Percentiles rank a stretch among this genome's conserved stretches.
phyloP scores from a whole-genome alignment of 441 rosid species.

The Erodium texanum region DNA sequence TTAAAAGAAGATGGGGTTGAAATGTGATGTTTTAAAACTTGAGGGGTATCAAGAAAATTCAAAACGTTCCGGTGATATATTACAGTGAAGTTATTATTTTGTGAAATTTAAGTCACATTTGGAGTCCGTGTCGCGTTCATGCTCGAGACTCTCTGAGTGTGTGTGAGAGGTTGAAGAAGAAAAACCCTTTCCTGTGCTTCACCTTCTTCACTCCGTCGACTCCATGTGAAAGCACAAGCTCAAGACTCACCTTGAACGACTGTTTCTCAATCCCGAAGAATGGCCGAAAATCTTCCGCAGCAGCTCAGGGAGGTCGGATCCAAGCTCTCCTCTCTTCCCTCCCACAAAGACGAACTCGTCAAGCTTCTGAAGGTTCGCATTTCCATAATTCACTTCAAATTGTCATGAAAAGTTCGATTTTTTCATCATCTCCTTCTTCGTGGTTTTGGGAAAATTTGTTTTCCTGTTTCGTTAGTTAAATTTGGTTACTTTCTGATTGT shows the following conservation, averaged over 20 bases:
- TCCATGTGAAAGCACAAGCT: neutral
- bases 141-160: slow-evolving; percentile 14
- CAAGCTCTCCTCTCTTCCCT: slow-evolving; percentile 66
- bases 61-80: neutral
- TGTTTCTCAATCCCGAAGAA: slow-evolving; percentile 16
- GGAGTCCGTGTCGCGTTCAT: slow-evolving; percentile 6
- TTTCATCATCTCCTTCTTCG: neutral
- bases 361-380: slow-evolving; percentile 74
- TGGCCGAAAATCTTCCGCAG: slow-evolving; percentile 59
- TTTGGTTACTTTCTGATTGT: slow-evolving; percentile 10
- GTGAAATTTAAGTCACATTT: slow-evolving; percentile 7
- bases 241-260: neutral
- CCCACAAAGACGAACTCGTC: slow-evolving; percentile 65
- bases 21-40: neutral
- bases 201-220: slow-evolving; percentile 3
- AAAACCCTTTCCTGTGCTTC: slow-evolving; percentile 4
- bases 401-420: neutral
- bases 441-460: neutral
- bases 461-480: slow-evolving; percentile 11
- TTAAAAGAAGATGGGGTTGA: neutral
- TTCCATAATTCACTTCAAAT: slow-evolving; percentile 5
- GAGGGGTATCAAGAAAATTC: neutral
- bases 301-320: slow-evolving; percentile 86
- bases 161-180: neutral
- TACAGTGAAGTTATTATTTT: slow-evolving; percentile 2